phyloP scores from a whole-genome alignment of 805 yeast species.

The Pichia membranifaciens region DNA sequence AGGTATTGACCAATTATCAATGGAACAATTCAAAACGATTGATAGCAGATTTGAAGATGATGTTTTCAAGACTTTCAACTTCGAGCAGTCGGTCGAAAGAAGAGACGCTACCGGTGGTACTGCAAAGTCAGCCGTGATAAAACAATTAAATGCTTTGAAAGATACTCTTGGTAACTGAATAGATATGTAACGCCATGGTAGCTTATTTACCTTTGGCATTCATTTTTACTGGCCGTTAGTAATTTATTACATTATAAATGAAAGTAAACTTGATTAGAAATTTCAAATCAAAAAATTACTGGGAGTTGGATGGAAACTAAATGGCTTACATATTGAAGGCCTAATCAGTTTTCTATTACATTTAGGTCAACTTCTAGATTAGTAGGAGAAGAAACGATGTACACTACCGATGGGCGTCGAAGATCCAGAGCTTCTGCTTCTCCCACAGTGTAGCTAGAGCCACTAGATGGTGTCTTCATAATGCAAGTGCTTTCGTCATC shows the following conservation, averaged over 20 bases:
- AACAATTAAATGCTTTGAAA: slow-evolving; percentile 50
- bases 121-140: slow-evolving; percentile 80
- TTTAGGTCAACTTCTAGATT: neutral
- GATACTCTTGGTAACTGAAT: neutral
- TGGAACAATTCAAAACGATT: slow-evolving; percentile 72
- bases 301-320: no score
- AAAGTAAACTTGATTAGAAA: no score
- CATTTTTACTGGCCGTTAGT: no score
- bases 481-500: slow-evolving; percentile 1
- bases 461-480: neutral
- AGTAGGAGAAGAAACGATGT: neutral
- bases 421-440: no score
- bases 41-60: slow-evolving; percentile 78
- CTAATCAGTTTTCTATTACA: neutral
- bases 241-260: no score
- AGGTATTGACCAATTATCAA: slow-evolving; percentile 80
- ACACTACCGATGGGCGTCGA: slow-evolving; percentile 4
- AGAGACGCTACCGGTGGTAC: slow-evolving; percentile 97
- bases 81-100: slow-evolving; percentile 92
- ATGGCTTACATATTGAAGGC: no score
- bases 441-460: neutral
- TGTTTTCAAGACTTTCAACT: slow-evolving; percentile 80
- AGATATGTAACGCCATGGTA: no score
- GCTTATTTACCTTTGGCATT: neutral
- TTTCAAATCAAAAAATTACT: no score